phyloP scores from a whole-genome alignment of 2,329 filamentous ascomycete species.

The Paradendryphiella salina region DNA sequence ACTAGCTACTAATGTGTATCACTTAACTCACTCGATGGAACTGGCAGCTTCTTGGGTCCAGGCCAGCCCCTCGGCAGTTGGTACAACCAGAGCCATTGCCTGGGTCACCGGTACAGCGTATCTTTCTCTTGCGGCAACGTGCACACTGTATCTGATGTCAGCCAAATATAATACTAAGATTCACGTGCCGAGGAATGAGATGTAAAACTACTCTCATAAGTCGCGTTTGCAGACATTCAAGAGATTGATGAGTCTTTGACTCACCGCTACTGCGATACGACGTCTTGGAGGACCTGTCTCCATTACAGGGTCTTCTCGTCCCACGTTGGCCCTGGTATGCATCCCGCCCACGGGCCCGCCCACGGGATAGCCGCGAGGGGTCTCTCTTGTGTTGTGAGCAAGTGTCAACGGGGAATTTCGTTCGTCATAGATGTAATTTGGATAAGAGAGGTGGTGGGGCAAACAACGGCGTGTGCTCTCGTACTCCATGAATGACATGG shows the following conservation, averaged over 20 bases:
- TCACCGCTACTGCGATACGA: slow-evolving; percentile 54
- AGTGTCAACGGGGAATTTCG: slow-evolving; percentile 27
- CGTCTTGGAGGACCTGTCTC: slow-evolving; percentile 50
- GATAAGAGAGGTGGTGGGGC: slow-evolving; percentile 15
- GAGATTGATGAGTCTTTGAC: slow-evolving; percentile 12
- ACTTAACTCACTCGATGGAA: slow-evolving; percentile 71
- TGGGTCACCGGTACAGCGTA: slow-evolving; percentile 85
- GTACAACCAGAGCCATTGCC: slow-evolving; percentile 76
- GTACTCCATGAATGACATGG: slow-evolving; percentile 21
- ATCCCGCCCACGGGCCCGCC: slow-evolving; percentile 26
- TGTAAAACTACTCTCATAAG: neutral
- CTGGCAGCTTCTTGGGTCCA: slow-evolving; percentile 64
- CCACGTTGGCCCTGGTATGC: slow-evolving; percentile 11
- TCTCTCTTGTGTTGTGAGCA: slow-evolving; percentile 26
- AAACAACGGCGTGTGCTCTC: slow-evolving; percentile 22
- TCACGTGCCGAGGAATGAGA: neutral
- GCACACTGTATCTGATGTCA: slow-evolving; percentile 65
- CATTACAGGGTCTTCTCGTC: slow-evolving; percentile 30
- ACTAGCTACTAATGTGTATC: neutral
- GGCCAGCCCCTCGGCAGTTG: slow-evolving; percentile 77
- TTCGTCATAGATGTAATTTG: slow-evolving; percentile 30
- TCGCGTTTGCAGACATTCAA: neutral
- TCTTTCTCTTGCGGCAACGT: slow-evolving; percentile 90
- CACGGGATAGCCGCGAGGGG: slow-evolving; percentile 32
- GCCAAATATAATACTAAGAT: neutral